Conservation (phyloP, 2,329 filamentous ascomycete species). For the Aureobasidium melanogenum region DNA sequence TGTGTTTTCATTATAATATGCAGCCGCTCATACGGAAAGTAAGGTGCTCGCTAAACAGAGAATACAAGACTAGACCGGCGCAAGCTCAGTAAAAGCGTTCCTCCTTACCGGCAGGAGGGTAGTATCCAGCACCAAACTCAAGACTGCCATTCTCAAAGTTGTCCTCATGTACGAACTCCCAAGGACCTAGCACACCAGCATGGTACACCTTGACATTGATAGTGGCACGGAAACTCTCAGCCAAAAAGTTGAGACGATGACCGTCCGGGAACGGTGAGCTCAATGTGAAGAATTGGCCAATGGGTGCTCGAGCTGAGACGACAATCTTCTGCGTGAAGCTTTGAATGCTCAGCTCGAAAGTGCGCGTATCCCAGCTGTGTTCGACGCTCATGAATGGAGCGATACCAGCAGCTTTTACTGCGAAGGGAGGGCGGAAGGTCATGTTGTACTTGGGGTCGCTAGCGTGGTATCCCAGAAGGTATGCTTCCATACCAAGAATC, state of each 20-base stretch:
- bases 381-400: conserved; percentile 35
- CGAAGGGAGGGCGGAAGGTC: conserved; percentile 38
- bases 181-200: conserved; percentile 27
- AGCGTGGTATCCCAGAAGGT: conserved; percentile 38
- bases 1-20: background rate
- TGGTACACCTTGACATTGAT: conserved; percentile 36
- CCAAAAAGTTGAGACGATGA: conserved; percentile 35
- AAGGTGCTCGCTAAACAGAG: too few species aligned
- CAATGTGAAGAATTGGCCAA: conserved; percentile 37
- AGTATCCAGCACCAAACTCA: conserved; percentile 43
- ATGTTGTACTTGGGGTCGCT: conserved; percentile 24
- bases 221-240: conserved; percentile 38
- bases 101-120: conserved; percentile 31
- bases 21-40: background rate
- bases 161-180: conserved; percentile 32
- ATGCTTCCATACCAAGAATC: conserved; percentile 35
- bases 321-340: conserved; percentile 33
- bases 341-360: conserved; percentile 30
- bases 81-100: conserved; percentile 25
- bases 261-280: conserved; percentile 39
- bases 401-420: conserved; percentile 28
- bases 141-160: conserved; percentile 36
- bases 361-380: conserved; percentile 32
- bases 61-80: background rate
- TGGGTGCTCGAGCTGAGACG: conserved; percentile 32